Base-by-base conservation (phyloP, 2,329 filamentous ascomycete genomes). In the Colletotrichum lentis region DNA sequence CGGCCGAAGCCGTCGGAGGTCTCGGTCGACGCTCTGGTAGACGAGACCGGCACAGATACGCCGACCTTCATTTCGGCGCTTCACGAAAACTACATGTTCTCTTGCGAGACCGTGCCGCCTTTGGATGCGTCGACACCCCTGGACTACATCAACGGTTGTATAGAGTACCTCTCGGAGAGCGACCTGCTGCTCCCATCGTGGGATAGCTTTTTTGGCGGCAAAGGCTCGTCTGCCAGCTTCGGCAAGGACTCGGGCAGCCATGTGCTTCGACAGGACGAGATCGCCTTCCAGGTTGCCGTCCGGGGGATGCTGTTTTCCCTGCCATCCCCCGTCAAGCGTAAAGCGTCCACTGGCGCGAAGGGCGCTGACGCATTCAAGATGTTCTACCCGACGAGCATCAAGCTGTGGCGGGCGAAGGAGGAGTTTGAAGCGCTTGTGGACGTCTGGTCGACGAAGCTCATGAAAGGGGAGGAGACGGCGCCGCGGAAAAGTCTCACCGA, bases 51-150 rank as follows among this genome's bases (percentile, higher is more conserved):
- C 1, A 97, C 96, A 0, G 96, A 99, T 74, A 93, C 91, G 0
- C 88, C 92, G 65, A 97, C 94, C 0, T 97, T 97, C 74, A 87
- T 97, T 56, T 92, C 93, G 5, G 92, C 94, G 3, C 81, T 98
- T 0, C 95, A 98, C 76, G 96, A 99, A 75, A 99, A 99, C 75
- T 98, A 97, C 73, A 85, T 91, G 1, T 83, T 94, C 0, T 98
- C 96, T 0, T 98, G 95, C 75, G 88, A 90, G 71, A 82, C 82
- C 53, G 81, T 80, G 2, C 80, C 81, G 0, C 80, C 81, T 0
- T 77, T 79, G 69, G 86, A 86, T 73, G 74, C 83, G 5, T 77
- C 86, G 24, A 88, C 85, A 0, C 90, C 94, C 1, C 85, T 94
- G 37, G 92, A 96, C 73, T 90, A 90, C 70, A 82, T 97, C 65